Conservation (phyloP, 768 basidiomycete species). For the Leucocoprinus leucothites region DNA sequence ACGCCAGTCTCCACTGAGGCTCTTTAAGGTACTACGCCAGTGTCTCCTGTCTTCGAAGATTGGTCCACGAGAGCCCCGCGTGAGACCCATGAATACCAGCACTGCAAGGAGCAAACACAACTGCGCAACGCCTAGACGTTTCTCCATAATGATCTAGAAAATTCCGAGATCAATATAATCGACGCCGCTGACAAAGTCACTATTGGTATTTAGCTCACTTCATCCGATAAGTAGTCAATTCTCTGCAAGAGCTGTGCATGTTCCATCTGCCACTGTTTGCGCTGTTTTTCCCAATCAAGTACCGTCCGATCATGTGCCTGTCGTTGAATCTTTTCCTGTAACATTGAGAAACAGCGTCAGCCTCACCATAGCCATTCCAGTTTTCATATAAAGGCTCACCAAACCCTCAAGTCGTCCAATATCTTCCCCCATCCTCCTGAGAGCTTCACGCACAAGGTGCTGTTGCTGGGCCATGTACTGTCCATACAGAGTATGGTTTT, state of each 20-base stretch:
- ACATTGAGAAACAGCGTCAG: neutral
- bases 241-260: conserved; percentile 64
- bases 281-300: conserved; percentile 67
- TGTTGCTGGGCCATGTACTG: conserved; percentile 91
- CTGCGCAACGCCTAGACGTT: conserved; percentile 86
- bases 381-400: conserved; percentile 37
- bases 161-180: neutral
- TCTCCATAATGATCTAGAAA: conserved; percentile 76
- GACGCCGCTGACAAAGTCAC: neutral
- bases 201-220: conserved; percentile 45
- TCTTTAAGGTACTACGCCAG: conserved; percentile 56
- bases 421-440: conserved; percentile 74
- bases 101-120: conserved; percentile 80
- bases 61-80: conserved; percentile 62
- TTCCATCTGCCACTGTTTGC: conserved; percentile 64
- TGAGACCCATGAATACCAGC: conserved; percentile 83
- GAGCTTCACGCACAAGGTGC: conserved; percentile 64
- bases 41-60: conserved; percentile 22
- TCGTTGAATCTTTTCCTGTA: conserved; percentile 67
- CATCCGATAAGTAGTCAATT: conserved; percentile 74
- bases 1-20: conserved; percentile 52
- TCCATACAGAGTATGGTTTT: conserved; percentile 81
- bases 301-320: conserved; percentile 62
- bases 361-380: neutral
- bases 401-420: conserved; percentile 74